Percentiles rank a stretch among this genome's conserved stretches.
These are phyloP conservation scores for Starmerella potacharoeniae DNA, from an alignment of 805 yeast species.

Conservation along the genomic window DNA sequence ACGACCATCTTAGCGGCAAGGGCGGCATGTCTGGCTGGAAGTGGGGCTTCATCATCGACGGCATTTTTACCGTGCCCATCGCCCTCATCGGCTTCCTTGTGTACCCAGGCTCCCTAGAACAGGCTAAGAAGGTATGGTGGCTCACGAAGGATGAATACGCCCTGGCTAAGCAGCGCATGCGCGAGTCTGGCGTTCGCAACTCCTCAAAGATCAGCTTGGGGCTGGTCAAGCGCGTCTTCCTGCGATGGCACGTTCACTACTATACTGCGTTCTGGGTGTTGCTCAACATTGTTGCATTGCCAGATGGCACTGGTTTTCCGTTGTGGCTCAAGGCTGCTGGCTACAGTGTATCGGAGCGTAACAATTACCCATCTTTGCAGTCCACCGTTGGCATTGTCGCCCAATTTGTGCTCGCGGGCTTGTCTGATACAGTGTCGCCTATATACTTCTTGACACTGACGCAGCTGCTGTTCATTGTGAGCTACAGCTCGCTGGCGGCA, in stretches of 20 bases:
- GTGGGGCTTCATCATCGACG: conserved; percentile 59
- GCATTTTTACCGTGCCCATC: conserved; percentile 35
- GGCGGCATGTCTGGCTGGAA: conserved; percentile 46
- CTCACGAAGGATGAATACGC: conserved; percentile 27
- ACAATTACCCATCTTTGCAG: conserved; percentile 35
- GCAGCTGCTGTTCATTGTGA: conserved; percentile 30
- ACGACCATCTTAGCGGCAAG: conserved; percentile 31
- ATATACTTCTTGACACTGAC: conserved; percentile 30
- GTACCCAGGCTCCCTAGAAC: conserved; percentile 47
- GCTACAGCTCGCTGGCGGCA: conserved; percentile 33
- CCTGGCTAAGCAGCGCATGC: conserved; percentile 27
- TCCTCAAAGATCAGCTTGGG: conserved; percentile 15
- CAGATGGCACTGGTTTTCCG: conserved; percentile 34
- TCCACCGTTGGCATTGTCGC: conserved; percentile 34
- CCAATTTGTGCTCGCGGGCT: conserved; percentile 33
- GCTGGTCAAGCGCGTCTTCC: conserved; percentile 23
- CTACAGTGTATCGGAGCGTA: conserved; percentile 30
- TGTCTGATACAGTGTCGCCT: conserved; percentile 32
- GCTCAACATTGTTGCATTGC: conserved; percentile 33
- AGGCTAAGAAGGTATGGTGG: conserved; percentile 26
- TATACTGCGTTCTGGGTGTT: conserved; percentile 30
- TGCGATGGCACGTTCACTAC: conserved; percentile 28
- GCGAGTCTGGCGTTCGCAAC: conserved; percentile 24
- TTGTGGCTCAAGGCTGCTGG: conserved; percentile 31
- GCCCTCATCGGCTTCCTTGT: conserved; percentile 33